phyloP scores from a whole-genome alignment of 768 basidiomycete genomes.

The Xerocomellus chrysenteron region DNA sequence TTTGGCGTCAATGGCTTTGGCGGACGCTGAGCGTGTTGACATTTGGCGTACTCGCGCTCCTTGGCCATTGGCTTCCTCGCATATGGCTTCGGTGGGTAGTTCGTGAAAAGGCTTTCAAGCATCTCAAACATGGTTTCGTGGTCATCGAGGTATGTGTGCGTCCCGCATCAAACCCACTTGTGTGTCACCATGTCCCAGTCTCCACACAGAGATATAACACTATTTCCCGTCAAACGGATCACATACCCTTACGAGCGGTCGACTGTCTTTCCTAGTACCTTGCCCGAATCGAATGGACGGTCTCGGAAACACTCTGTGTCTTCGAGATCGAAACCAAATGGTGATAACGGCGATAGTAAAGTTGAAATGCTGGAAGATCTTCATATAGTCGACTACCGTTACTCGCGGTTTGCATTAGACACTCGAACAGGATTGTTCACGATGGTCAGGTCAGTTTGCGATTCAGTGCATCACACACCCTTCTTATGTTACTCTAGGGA shows the following conservation, averaged over 20 bases:
- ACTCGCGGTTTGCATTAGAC: slow-evolving; percentile 87
- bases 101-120: slow-evolving; percentile 76
- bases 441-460: slow-evolving; percentile 64
- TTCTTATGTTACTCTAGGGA: slow-evolving; percentile 50
- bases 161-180: slow-evolving; percentile 1
- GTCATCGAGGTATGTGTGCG: slow-evolving; percentile 77
- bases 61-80: slow-evolving; percentile 93
- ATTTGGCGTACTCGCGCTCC: slow-evolving; percentile 69
- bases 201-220: slow-evolving; percentile 74
- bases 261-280: slow-evolving; percentile 65
- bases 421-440: slow-evolving; percentile 77
- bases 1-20: slow-evolving; percentile 70
- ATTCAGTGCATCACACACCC: background rate
- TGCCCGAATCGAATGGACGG: slow-evolving; percentile 30
- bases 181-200: slow-evolving; percentile 53
- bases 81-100: slow-evolving; percentile 90
- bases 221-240: slow-evolving; percentile 69
- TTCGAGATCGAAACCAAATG: slow-evolving; percentile 32
- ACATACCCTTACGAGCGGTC: slow-evolving; percentile 76
- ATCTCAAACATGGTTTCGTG: slow-evolving; percentile 68
- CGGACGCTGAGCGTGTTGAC: slow-evolving; percentile 61
- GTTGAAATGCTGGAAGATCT: slow-evolving; percentile 49
- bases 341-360: slow-evolving; percentile 30
- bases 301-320: slow-evolving; percentile 20
- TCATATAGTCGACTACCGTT: slow-evolving; percentile 84